Evolutionary conservation across 345 rosid genomes (phyloP), one percentile per base, ranked within the genome.

Genomic region (Citrus sp.): DNA sequence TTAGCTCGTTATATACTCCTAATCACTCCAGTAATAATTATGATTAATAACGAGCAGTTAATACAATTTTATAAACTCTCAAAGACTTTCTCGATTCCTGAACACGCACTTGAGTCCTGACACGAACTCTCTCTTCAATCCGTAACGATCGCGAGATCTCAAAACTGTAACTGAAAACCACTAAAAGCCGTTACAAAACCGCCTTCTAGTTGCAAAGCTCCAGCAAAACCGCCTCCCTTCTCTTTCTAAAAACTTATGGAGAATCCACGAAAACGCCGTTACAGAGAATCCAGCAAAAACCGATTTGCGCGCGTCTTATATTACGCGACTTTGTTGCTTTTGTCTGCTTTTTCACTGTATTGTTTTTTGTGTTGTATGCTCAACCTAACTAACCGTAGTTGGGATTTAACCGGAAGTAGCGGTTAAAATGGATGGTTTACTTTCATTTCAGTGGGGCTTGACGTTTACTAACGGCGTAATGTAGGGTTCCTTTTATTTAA

Each of bases 121-220:
- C 38, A 21, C 64, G 22, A 66, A 24, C 74, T 24, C 67, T 49
- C 54, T 74, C 12, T 18, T 40, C 55, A 54, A 34, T 76, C 68
- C 73, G 83, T 80, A 84, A 85, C 83, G 79, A 84, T 73, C 70
- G 77, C 37, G 78, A 84, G 86, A 87, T 85, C 84, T 77, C 78
- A 83, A 34, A 78, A 73, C 69, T 76, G 87, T 84, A 86, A 82
- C 86, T 35, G 83, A 81, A 80, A 81, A 83, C 38, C 40, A 70
- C 74, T 28, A 28, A 34, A 51, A 8, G 51, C 74, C 38, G 74
- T 70, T 70, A 51, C 74, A 49, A 51, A 70, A 49, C 40, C 61
- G 2, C 83, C 80, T 70, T 4, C 21, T 3, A 46, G 51, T 46
- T 46, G 14, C 51, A 46, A n/a, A 24, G 72, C 9, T 70, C 83